Conservation (phyloP, 2,329 filamentous ascomycete species). For the Diaporthe helianthi region DNA sequence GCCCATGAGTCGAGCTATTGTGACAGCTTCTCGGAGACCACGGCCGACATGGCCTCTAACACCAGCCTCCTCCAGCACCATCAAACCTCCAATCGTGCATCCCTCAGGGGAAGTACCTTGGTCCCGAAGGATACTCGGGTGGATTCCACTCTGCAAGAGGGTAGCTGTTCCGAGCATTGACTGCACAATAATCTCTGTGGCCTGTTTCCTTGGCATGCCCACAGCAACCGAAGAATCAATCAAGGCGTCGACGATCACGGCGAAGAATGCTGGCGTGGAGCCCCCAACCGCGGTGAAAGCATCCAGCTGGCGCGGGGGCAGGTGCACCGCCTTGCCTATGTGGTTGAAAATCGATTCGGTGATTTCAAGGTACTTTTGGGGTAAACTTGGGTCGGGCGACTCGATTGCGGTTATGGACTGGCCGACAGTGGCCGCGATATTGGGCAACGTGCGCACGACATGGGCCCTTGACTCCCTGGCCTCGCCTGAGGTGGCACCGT, state of each 20-base stretch:
- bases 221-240: conserved; percentile 67
- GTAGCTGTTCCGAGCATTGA: conserved; percentile 64
- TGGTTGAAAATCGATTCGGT: conserved; percentile 58
- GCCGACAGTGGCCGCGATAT: conserved; percentile 44
- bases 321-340: conserved; percentile 59
- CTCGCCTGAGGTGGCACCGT: conserved; percentile 35
- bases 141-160: conserved; percentile 59
- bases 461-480: conserved; percentile 31
- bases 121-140: conserved; percentile 63
- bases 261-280: conserved; percentile 66
- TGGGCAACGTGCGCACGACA: conserved; percentile 46
- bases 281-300: conserved; percentile 65
- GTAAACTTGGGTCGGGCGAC: conserved; percentile 37
- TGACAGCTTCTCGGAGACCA: conserved; percentile 55
- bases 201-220: conserved; percentile 62
- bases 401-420: conserved; percentile 46
- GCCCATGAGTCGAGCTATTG: conserved; percentile 52
- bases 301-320: conserved; percentile 61
- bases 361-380: conserved; percentile 37
- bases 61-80: conserved; percentile 65
- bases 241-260: conserved; percentile 63
- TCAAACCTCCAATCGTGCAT: conserved; percentile 65
- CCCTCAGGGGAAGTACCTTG: conserved; percentile 66
- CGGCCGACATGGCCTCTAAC: conserved; percentile 53
- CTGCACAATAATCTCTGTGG: conserved; percentile 65